phyloP scores from a whole-genome alignment of 2,329 filamentous ascomycete species.

The Triangularia verruculosa region DNA sequence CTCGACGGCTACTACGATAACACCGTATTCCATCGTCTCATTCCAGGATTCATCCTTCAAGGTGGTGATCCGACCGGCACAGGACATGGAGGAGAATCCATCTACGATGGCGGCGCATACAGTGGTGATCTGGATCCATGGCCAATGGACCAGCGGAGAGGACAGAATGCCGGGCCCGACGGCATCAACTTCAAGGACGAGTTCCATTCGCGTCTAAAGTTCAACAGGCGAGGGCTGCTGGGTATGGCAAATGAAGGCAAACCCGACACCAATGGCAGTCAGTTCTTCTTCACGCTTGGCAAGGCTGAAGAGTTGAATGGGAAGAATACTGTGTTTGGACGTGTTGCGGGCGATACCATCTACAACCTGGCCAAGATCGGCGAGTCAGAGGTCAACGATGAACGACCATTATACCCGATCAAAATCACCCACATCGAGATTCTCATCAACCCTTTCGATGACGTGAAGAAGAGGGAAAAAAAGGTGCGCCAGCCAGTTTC shows the following conservation, averaged over 20 bases:
- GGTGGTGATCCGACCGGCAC: slow-evolving; percentile 93
- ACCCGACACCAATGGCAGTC: slow-evolving; percentile 81
- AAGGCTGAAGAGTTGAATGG: slow-evolving; percentile 81
- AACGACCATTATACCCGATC: slow-evolving; percentile 81
- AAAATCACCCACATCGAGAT: slow-evolving; percentile 74
- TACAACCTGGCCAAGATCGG: slow-evolving; percentile 95
- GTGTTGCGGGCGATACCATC: slow-evolving; percentile 89
- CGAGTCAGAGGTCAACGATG: slow-evolving; percentile 78
- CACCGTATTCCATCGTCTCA: slow-evolving; percentile 89
- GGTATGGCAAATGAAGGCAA: slow-evolving; percentile 92
- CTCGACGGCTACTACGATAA: slow-evolving; percentile 93
- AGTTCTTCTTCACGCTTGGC: slow-evolving; percentile 94
- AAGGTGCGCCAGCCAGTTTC: slow-evolving; percentile 50
- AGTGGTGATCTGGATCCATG: slow-evolving; percentile 69
- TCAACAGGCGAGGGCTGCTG: slow-evolving; percentile 83
- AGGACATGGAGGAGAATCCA: slow-evolving; percentile 85
- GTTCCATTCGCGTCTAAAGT: slow-evolving; percentile 87
- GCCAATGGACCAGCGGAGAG: slow-evolving; percentile 64
- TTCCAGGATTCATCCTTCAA: slow-evolving; percentile 89
- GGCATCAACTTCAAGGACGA: slow-evolving; percentile 74
- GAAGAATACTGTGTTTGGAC: slow-evolving; percentile 90
- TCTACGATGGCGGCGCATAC: slow-evolving; percentile 81
- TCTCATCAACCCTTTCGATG: slow-evolving; percentile 76
- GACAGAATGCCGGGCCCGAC: slow-evolving; percentile 56
- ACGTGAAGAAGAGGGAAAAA: slow-evolving; percentile 69